Conservation (phyloP, 768 basidiomycete genomes). For the Rhodotorula toruloides region DNA sequence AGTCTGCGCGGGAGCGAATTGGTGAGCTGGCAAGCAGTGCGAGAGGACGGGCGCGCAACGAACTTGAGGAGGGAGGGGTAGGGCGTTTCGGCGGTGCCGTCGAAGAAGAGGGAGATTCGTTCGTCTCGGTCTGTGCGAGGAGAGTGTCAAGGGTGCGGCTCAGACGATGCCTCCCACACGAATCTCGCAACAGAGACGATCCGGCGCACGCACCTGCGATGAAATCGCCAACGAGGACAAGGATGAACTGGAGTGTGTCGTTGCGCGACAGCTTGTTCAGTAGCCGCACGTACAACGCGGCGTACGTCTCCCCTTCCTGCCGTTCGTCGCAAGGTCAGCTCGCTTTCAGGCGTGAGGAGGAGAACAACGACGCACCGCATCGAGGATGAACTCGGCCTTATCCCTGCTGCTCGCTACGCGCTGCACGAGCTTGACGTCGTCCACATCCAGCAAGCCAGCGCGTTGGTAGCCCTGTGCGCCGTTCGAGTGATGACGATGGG, state of each 20-base stretch:
- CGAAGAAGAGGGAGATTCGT: slow-evolving; percentile 64
- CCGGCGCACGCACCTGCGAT: slow-evolving; percentile 57
- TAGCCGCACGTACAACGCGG: slow-evolving; percentile 79
- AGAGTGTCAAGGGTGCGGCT: neutral
- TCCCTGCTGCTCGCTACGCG: slow-evolving; percentile 68
- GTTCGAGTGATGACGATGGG: neutral
- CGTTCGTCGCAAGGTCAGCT: neutral
- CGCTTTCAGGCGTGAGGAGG: neutral
- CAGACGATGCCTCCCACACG: too few relatives aligned
- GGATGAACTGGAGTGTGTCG: slow-evolving; percentile 80
- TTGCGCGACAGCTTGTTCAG: slow-evolving; percentile 78
- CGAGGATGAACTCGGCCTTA: slow-evolving; percentile 49
- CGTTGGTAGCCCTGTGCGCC: slow-evolving; percentile 82
- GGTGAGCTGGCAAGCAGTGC: neutral
- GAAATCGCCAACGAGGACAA: slow-evolving; percentile 83
- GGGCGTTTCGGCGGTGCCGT: slow-evolving; percentile 74
- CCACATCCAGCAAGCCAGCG: slow-evolving; percentile 77
- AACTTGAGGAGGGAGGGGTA: slow-evolving; percentile 73
- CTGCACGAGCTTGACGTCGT: slow-evolving; percentile 83
- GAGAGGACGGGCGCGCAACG: slow-evolving; percentile 12
- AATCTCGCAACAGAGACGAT: too few relatives aligned
- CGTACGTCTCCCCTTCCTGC: slow-evolving; percentile 76
- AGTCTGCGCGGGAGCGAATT: slow-evolving; percentile 53
- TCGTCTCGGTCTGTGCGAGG: slow-evolving; percentile 71
- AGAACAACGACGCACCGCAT: slow-evolving; percentile 20